Evolutionary conservation across 345 rosid genomes (phyloP), one percentile per base, ranked within the genome.

Genomic region (Carallia pectinifolia): DNA sequence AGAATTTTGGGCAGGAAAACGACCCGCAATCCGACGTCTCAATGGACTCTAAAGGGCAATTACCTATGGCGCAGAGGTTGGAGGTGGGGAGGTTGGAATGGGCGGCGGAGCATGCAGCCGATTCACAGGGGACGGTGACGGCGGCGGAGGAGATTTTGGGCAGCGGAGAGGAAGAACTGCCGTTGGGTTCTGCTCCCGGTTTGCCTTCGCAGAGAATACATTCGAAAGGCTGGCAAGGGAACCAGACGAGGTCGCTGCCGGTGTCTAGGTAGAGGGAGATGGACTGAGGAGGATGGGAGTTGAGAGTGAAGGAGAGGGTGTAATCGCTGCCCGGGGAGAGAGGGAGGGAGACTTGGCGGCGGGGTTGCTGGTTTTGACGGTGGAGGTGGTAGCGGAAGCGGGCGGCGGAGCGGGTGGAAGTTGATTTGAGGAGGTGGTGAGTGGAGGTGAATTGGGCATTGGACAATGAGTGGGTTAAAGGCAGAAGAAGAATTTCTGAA

Each of bases 231-330:
- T 85, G 80, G 67, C 96, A 91, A 27, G 97, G 99, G 84, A 90
- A 89, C 99, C 99, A 95, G 64, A 95, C 97, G 29, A 95, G 89
- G 84, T 95, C 97, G 44, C 96, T 88, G 53, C 99, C 99, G 18
- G 99, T 95, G 85, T 95, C 97, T 13, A 95, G 85, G 82, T 88
- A 95, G 53, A 95, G 90, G 1, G 93, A 88, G 70, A 95, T 77
- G 52, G 83, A 29, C 34, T 82, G 84, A 19, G 90, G 73, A 52
- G 86, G 78, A 60, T 73, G 67, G 53, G 79, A 63, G 62, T 84
- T 74, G 59, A 91, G 77, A 70, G 87, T 78, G 66, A 95, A 78
- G 34, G 96, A 85, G 55, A 92, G 88, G 27, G 96, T 85, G 71
- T 90, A 95, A 61, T 92, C 99, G 63, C 93, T 91, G 8, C 97